Percentiles rank a stretch among this genome's conserved stretches.
Conservation (phyloP, 805 yeast genomes). For the Saccharomycopsis amapae region DNA sequence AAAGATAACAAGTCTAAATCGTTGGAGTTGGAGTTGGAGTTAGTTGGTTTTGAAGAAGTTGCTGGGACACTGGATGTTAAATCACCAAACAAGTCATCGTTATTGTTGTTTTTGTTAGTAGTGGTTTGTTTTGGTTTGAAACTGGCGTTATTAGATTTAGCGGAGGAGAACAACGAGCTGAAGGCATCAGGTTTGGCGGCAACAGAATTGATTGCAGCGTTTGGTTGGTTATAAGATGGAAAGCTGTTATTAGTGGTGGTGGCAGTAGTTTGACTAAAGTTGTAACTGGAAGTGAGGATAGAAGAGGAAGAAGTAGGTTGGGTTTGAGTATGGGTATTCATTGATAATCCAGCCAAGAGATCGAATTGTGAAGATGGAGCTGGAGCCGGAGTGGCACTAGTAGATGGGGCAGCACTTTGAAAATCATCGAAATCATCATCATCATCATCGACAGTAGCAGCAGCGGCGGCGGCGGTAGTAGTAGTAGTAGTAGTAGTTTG, state of each 20-base stretch:
- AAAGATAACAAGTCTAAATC: conserved; percentile 20
- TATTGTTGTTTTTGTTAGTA: not conserved
- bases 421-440: conserved; percentile 80
- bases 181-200: conserved; percentile 51
- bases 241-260: no score
- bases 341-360: conserved; percentile 10
- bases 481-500: conserved; percentile 22
- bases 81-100: conserved; percentile 17
- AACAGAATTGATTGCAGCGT: conserved; percentile 22
- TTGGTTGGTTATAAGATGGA: no score
- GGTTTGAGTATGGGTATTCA: not conserved
- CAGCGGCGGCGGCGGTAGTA: conserved; percentile 23
- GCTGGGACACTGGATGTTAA: conserved; percentile 4
- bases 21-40: conserved; percentile 3
- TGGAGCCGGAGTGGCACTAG: not conserved
- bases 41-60: not conserved
- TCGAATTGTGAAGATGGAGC: conserved; percentile 6
- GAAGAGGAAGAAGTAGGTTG: not conserved
- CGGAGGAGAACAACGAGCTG: conserved; percentile 60
- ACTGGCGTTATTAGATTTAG: conserved; percentile 36
- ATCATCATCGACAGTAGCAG: conserved; percentile 37
- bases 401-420: conserved; percentile 54
- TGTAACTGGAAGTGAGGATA: not conserved
- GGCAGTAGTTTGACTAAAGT: no score
- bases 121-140: not conserved